phyloP scores from a whole-genome alignment of 2,329 filamentous ascomycete species.

The Mycosphaerella sp. region DNA sequence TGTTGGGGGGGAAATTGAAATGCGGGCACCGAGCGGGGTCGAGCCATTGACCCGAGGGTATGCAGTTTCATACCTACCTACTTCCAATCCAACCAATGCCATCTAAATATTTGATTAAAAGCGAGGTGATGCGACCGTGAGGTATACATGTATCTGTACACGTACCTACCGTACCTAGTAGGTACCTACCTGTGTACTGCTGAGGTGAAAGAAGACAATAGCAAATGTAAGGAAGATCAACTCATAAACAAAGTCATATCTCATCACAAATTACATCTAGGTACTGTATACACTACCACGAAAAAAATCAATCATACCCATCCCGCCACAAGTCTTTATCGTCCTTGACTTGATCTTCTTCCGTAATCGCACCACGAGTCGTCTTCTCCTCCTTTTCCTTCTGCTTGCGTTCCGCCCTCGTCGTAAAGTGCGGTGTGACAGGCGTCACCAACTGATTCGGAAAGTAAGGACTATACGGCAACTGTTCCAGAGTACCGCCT shows the following conservation, averaged over 20 bases:
- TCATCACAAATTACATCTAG: no score
- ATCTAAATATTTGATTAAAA: not conserved
- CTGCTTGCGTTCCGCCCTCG: conserved; percentile 60
- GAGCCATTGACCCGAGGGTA: conserved; percentile 3
- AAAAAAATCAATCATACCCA: conserved; percentile 9
- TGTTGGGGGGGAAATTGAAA: not conserved
- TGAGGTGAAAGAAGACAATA: no score
- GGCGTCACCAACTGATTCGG: conserved; percentile 69
- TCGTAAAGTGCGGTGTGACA: conserved; percentile 68
- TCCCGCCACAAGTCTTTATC: conserved; percentile 56
- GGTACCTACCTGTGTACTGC: no score
- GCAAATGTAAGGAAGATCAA: no score
- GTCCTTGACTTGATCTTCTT: conserved; percentile 56
- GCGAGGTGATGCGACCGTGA: no score
- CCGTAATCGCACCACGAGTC: conserved; percentile 47
- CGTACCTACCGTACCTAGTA: no score
- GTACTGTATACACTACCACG: not conserved
- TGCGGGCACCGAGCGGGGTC: not conserved
- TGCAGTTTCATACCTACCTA: not conserved
- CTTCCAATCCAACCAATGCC: not conserved
- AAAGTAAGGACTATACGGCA: conserved; percentile 65
- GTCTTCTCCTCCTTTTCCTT: conserved; percentile 57
- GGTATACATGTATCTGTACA: no score
- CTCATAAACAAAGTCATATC: no score
- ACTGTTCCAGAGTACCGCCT: no score